These are phyloP conservation scores for Podaxis sp. DNA, from an alignment of 768 basidiomycete genomes.

Conservation along the genomic window DNA sequence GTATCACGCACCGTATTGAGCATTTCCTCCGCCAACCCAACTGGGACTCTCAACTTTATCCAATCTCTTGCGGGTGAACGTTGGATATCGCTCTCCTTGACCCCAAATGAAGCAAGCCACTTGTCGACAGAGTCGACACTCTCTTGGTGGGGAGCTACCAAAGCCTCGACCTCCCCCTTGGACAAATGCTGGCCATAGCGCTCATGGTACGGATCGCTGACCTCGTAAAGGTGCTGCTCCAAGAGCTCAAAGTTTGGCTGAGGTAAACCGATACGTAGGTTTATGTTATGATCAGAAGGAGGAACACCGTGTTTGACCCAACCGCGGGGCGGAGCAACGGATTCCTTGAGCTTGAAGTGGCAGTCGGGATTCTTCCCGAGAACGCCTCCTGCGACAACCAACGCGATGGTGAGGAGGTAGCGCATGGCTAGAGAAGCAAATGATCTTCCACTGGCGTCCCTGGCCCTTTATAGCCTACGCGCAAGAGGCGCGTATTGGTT, in stretches of 20 bases:
- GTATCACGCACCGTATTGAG: constrained; percentile 42
- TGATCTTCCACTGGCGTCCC: neutral
- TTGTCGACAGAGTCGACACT: constrained; percentile 50
- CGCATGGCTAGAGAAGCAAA: neutral
- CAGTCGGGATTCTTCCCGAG: constrained; percentile 17
- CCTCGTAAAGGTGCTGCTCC: constrained; percentile 48
- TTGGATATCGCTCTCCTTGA: constrained; percentile 38
- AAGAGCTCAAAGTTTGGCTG: constrained; percentile 46
- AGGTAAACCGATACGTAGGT: constrained; percentile 54
- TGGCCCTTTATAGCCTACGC: neutral
- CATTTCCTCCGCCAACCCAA: constrained; percentile 60
- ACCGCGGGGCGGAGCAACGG: constrained; percentile 34
- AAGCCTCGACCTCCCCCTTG: constrained; percentile 59
- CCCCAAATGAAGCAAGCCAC: constrained; percentile 57
- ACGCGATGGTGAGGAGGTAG: neutral
- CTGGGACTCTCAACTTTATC: constrained; percentile 57
- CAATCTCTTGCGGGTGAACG: constrained; percentile 64
- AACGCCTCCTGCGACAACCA: constrained; percentile 12
- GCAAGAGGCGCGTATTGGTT: neutral
- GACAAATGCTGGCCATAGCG: constrained; percentile 53
- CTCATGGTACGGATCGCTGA: constrained; percentile 49
- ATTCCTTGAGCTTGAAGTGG: constrained; percentile 28
- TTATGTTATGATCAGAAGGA: constrained; percentile 38
- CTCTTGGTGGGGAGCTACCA: constrained; percentile 56
- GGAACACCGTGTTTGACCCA: constrained; percentile 47